Base-by-base conservation (phyloP, 768 basidiomycete genomes). In the Pulveroboletus frians region DNA sequence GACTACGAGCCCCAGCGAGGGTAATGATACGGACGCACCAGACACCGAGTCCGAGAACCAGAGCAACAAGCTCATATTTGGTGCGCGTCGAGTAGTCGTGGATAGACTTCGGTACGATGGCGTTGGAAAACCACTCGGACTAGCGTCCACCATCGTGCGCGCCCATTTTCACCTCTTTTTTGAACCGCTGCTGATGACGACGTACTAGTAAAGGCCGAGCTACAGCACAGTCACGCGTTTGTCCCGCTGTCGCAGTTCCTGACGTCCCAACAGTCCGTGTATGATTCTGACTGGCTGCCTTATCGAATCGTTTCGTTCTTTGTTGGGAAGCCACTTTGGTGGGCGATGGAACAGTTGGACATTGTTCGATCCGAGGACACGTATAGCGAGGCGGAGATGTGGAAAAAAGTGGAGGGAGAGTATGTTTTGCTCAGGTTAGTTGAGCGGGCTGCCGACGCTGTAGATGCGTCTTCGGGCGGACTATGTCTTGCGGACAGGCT, bases 241-340 rank as follows among this genome's bases (percentile, higher is more conserved):
- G 67, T 86, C 35, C 71, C 77, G 17, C 60, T 78, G 9, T 54
- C 73, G 2, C 73, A 78, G 17, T 92, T 90, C 55, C 55, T 86
- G 52, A 69, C 60, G 20, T 70, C 80, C 13, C 70, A 71, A 34
- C 67, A 76, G 37, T 85, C 88, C 0, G 77, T 91, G 46, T 84
- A 88, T 57, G 76, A 84, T 51, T 68, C 81, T 3, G 80, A 80
- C 18, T 88, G 84, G 75, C 61, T 91, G 14, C 82, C 88, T 1
- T 77, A 73, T 42, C 81, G 87, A 17, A 73, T 90, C 43, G 86
- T 79, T 3, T 75, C 85, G 9, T 85, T 77, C 49, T 71, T 92
- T 8, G 75, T 92, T 7, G 88, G 83, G 7, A 82, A 80, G 58
- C 90, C 91, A 3, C 70, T 93, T 2, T 90, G 85, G 86, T 93